Base-by-base conservation (phyloP, 345 rosid genomes). In the Raphanus sativus region DNA sequence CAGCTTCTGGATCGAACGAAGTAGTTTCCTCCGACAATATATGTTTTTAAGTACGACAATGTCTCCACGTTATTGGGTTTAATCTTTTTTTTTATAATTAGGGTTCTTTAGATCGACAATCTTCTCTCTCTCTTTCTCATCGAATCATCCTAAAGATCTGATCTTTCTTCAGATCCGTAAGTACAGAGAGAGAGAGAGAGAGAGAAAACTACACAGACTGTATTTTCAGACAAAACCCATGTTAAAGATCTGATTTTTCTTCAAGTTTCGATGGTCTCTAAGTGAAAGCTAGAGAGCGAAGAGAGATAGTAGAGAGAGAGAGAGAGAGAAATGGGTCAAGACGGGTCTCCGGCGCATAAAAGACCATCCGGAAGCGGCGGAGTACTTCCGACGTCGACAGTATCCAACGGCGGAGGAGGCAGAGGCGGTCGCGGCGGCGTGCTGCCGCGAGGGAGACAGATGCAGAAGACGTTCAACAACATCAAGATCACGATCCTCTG, bases 401-500 rank as follows among this genome's bases (percentile, higher is more conserved):
- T 81, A 8, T 73, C 87, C 0, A 89, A 87, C 83, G 94, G 92
- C 25, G 83, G 84, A 8, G 82, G 83, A 75, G 30, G 3, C 4
- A 81, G 88, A 2, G 74, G 81, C 3, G 73, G 80, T 83, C 61
- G 74, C 60, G 75, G 73, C 48, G 15, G 70, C 38, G 15, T 74
- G 6, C 48, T 87, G 67, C 82, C 98, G 0, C 92, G 98, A 0
- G 97, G 97, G 28, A 84, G 97, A 67, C 97, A 90, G 96, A 91
- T 91, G 85, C 91, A 89, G 81, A 94, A 89, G 86, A 94, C 97
- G 24, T 91, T 94, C 84, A 94, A 91, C 87, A 94, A 90, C 91
- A 88, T 94, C 81, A 94, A 94, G 87, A 94, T 94, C 89, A 94
- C 98, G 1, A 88, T 94, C 71, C 97, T 91, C 30, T 94, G 98